These are phyloP conservation scores for Garcia nutans DNA, from an alignment of 345 rosid species.

Conservation along the genomic window DNA sequence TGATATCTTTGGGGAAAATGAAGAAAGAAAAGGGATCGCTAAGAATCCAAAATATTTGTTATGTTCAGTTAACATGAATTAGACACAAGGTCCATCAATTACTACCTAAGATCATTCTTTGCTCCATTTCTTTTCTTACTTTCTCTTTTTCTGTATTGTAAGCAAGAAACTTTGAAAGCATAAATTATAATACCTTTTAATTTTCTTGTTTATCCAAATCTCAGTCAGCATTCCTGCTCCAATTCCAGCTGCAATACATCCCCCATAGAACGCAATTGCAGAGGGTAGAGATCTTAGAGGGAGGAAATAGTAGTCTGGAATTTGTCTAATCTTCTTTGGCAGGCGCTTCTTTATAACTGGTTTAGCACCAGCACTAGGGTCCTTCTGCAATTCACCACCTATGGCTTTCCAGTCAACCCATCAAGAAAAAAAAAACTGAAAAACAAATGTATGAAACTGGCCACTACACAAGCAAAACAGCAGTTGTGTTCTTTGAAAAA, in stretches of 20 bases:
- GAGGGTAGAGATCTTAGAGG: constrained; percentile 61
- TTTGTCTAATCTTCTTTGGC: constrained; percentile 75
- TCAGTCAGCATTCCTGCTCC: constrained; percentile 89
- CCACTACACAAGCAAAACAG: no score
- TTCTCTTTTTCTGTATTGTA: neutral
- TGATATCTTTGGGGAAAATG: neutral
- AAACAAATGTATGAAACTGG: no score
- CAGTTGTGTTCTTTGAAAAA: no score
- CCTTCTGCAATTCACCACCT: constrained; percentile 64
- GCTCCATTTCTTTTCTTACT: neutral
- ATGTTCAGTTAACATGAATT: neutral
- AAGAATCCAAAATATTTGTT: neutral
- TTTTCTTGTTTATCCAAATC: constrained; percentile 83
- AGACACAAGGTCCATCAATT: neutral
- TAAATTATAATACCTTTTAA: constrained; percentile 51
- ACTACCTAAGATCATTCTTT: no score
- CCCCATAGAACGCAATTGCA: constrained; percentile 69
- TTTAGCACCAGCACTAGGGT: constrained; percentile 51
- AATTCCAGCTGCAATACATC: constrained; percentile 77
- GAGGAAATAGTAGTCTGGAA: constrained; percentile 86
- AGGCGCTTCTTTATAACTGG: constrained; percentile 57
- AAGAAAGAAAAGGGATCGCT: no score
- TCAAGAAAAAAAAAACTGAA: no score
- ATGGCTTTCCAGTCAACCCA: constrained; percentile 80
- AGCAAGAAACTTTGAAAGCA: neutral